Conservation (phyloP, 306 rosid genomes). For the Trichosanthes truncata region DNA sequence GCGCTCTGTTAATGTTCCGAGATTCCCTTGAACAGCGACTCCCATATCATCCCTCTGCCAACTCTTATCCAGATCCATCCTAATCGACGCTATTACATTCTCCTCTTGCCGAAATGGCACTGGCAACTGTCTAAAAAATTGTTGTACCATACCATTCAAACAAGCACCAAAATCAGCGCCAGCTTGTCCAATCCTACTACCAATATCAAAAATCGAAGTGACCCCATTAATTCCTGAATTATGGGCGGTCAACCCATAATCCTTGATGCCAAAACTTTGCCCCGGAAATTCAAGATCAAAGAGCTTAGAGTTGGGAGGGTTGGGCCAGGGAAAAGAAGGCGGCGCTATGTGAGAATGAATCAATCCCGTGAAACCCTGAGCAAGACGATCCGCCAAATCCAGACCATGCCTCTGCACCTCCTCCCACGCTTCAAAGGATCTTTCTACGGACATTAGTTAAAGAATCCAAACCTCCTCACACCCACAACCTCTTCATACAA, state of each 20-base stretch:
- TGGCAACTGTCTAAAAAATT: conserved; percentile 70
- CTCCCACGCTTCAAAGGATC: conserved; percentile 95
- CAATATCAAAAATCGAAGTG: conserved; percentile 71
- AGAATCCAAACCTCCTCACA: conserved; percentile 3
- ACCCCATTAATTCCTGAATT: conserved; percentile 52
- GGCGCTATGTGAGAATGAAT: conserved; percentile 74
- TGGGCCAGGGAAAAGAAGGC: conserved; percentile 78
- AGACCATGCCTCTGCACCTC: conserved; percentile 95
- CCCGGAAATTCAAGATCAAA: conserved; percentile 72
- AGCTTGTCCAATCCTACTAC: conserved; percentile 79
- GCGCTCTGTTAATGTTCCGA: conserved; percentile 42
- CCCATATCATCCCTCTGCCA: conserved; percentile 38
- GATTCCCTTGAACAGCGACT: conserved; percentile 38
- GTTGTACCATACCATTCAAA: conserved; percentile 90
- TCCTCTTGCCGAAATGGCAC: conserved; percentile 68
- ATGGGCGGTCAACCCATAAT: conserved; percentile 37
- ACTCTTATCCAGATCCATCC: conserved; percentile 39
- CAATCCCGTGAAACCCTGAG: conserved; percentile 83
- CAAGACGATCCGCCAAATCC: conserved; percentile 88
- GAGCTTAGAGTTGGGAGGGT: conserved; percentile 53
- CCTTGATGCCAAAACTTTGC: conserved; percentile 46
- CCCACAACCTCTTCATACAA: conserved; percentile 23
- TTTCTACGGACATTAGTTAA: conserved; percentile 60
- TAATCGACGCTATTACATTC: conserved; percentile 13
- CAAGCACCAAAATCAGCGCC: conserved; percentile 85